These are phyloP conservation scores for Hypoxylon sp. DNA, from an alignment of 2,329 filamentous ascomycete species.

Conservation along the genomic window DNA sequence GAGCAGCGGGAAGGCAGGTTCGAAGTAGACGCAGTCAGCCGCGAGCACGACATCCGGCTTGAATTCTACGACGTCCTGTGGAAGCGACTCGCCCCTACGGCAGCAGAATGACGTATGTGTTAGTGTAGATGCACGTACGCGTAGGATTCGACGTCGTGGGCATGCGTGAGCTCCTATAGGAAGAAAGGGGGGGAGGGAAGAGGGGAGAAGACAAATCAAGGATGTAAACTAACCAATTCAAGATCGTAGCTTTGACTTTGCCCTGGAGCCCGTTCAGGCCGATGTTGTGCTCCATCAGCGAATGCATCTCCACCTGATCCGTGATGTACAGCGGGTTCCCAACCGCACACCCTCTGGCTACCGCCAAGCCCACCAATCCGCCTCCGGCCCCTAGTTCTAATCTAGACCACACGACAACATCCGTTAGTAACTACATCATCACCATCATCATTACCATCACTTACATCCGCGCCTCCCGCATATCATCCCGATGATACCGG, in stretches of 20 bases:
- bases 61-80: constrained; percentile 66
- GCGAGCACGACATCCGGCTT: constrained; percentile 89
- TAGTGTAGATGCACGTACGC: constrained; percentile 33
- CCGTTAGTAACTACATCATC: constrained; percentile 23
- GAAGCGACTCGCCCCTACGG: constrained; percentile 72
- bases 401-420: constrained; percentile 62
- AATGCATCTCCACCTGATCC: constrained; percentile 88
- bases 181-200: constrained; percentile 51
- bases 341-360: constrained; percentile 70
- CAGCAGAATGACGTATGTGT: constrained; percentile 30
- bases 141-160: constrained; percentile 23
- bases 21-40: constrained; percentile 97
- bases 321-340: constrained; percentile 80
- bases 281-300: constrained; percentile 90
- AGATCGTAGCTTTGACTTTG: constrained; percentile 75
- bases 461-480: constrained; percentile 80
- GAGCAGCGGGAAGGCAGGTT: constrained; percentile 92
- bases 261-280: constrained; percentile 79
- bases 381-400: constrained; percentile 94
- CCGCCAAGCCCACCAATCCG: constrained; percentile 82
- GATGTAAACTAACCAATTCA: constrained; percentile 79
- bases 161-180: constrained; percentile 33
- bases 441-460: constrained; percentile 49
- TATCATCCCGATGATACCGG: constrained; percentile 74
- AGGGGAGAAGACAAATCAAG: constrained; percentile 52